phyloP scores from a whole-genome alignment of 2,329 filamentous ascomycete genomes.

The Lachnellula occidentalis region DNA sequence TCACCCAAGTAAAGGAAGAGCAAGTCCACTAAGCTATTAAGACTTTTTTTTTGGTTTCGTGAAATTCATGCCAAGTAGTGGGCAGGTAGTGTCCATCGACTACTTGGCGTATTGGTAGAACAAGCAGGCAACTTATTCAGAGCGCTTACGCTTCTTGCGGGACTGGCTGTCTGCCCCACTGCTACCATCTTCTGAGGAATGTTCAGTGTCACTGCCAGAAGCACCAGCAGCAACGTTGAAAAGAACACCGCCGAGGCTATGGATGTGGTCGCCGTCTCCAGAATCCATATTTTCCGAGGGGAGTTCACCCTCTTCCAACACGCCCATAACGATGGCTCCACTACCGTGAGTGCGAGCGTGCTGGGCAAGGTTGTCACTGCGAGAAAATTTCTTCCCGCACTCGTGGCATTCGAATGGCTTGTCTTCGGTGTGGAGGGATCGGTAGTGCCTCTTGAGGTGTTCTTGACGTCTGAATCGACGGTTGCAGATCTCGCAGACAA shows the following conservation, averaged over 20 bases:
- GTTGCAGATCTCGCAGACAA: conserved; percentile 93
- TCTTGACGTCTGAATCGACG: conserved; percentile 97
- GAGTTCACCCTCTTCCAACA: conserved; percentile 67
- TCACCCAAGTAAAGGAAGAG: conserved; percentile 22
- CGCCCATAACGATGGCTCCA: conserved; percentile 84
- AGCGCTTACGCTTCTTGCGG: conserved; percentile 77
- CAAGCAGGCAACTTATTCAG: conserved; percentile 39
- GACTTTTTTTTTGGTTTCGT: conserved; percentile 23
- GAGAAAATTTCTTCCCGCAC: conserved; percentile 98
- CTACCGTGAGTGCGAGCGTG: conserved; percentile 91
- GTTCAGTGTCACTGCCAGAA: conserved; percentile 58
- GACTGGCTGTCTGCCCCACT: conserved; percentile 40
- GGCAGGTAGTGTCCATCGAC: conserved; percentile 6
- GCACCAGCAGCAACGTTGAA: conserved; percentile 75
- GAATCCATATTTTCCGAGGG: conserved; percentile 38
- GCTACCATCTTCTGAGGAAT: conserved; percentile 47
- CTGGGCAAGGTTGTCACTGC: conserved; percentile 94
- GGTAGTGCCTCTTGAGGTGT: conserved; percentile 97
- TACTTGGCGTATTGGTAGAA: background rate
- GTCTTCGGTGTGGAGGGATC: conserved; percentile 95
- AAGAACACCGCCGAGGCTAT: conserved; percentile 67
- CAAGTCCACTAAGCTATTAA: conserved; percentile 21
- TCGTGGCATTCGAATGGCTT: conserved; percentile 98
- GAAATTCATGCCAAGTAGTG: conserved; percentile 23
- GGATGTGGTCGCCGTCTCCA: conserved; percentile 54